Base-by-base conservation (phyloP, 202 grass and related monocot species). In the Carex arenaria region DNA sequence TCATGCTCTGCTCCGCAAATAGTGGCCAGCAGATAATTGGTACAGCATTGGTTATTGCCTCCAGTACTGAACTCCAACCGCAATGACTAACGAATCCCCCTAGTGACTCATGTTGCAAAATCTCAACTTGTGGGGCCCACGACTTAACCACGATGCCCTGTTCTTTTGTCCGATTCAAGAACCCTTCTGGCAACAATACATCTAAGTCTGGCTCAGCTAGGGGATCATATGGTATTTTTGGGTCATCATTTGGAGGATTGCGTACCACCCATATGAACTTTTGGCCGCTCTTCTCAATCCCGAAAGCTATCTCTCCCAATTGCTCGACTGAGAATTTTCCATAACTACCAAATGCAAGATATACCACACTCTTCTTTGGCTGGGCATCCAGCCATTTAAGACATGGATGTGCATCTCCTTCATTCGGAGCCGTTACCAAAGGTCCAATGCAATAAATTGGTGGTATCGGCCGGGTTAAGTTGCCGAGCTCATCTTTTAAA, bases 41-140 rank as follows among this genome's bases (percentile, higher is more conserved):
- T 81, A 91, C 74, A 5, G 89, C 92, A 9, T 82, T 70, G 30
- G 23, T 56, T 61, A 91, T 14, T 0, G 82, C 89, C 55, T 94
- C 92, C 43, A 94, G 54, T 23, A 65, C 67, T 49, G 87, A 94
- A 85, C 85, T 91, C 92, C 92, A 91, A 1, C 92, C 89, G 57
- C 86, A 93, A 72, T 51, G 47, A 51, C 47, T 51, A 10, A 51
- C 47, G 0, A 51, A 51, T 12, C 47, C 47, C 47, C 47, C 88
- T 3, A 79, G 85, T 28, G 92, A 67, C 55, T 26, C 67, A 82
- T 95, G 90, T 1, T 79, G 83, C 79, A 95, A 85, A 71, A 91
- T 87, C 77, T 91, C 87, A 55, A 88, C 81, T 84, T 94, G 92
- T 64, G 92, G 89, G 10, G 92, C 88, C 92, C 92, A 94, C 10